Percentiles rank a stretch among this genome's conserved stretches.
These are phyloP conservation scores for Lactarius sp. DNA, from an alignment of 768 basidiomycete genomes.

Conservation along the genomic window DNA sequence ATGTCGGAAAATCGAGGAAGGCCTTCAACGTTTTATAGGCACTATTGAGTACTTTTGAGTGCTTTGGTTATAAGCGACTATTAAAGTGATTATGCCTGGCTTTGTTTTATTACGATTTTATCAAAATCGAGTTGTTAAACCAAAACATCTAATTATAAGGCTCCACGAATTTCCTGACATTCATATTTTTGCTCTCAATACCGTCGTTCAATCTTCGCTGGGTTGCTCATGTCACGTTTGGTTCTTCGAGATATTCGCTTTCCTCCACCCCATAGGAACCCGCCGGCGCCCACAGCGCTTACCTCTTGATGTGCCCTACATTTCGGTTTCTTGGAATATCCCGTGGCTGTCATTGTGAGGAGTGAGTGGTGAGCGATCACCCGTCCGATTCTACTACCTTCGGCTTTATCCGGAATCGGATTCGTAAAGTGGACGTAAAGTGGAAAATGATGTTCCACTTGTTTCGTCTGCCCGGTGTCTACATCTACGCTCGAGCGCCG, in stretches of 20 bases:
- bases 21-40: neutral
- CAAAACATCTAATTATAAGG: no score
- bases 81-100: no score
- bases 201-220: neutral
- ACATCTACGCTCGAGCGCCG: neutral
- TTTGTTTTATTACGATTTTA: no score
- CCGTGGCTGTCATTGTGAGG: neutral
- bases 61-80: no score
- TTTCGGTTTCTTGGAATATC: constrained; percentile 1
- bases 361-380: neutral
- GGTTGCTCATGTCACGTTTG: no score
- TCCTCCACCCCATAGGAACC: neutral
- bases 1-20: neutral
- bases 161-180: no score
- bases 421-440: neutral
- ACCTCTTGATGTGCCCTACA: neutral
- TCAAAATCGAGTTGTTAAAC: no score
- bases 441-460: constrained; percentile 7
- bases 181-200: neutral
- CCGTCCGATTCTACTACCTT: constrained; percentile 7
- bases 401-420: constrained; percentile 10
- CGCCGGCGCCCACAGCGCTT: neutral
- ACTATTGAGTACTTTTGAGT: neutral
- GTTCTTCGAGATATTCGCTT: no score
- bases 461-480: neutral